Evolutionary conservation across 495 filamentous ascomycete genomes (phyloP).

Genomic region (Neurospora sp.): DNA sequence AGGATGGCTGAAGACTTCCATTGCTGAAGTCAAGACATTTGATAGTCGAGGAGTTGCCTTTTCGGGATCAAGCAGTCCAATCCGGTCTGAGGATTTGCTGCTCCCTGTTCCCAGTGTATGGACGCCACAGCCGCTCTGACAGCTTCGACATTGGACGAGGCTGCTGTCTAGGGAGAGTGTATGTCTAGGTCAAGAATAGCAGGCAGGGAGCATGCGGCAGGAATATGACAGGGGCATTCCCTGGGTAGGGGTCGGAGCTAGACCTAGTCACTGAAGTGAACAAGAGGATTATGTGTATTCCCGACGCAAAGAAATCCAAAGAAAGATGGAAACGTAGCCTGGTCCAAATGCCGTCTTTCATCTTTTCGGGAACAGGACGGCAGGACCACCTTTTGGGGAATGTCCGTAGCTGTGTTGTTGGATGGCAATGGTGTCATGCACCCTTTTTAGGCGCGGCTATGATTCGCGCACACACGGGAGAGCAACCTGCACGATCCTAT

Average conservation of each 20-base stretch:
- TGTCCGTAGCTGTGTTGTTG: slow-evolving; percentile 14
- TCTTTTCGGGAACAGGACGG: not conserved
- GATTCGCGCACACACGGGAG: not conserved
- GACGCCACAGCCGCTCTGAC: slow-evolving; percentile 7
- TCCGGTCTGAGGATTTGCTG: not conserved
- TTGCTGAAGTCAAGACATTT: not conserved
- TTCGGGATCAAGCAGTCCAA: not conserved
- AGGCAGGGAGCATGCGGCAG: not conserved
- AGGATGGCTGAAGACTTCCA: not conserved
- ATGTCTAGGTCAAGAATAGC: not conserved
- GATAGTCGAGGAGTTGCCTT: not conserved
- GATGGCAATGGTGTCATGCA: not conserved
- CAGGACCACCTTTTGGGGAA: slow-evolving; percentile 16
- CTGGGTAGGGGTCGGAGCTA: not conserved
- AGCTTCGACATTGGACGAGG: slow-evolving; percentile 1
- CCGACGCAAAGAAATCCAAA: not conserved
- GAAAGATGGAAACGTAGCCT: not conserved
- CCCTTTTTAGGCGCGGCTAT: not conserved
- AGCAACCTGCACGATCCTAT: not conserved
- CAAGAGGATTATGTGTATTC: not conserved
- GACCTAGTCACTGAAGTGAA: not conserved
- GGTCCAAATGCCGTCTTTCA: not conserved
- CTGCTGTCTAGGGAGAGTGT: not conserved
- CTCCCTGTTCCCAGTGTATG: not conserved
- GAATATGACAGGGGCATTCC: not conserved